Evolutionary conservation across 139 green algal genomes (phyloP), one percentile per base, ranked within the genome.

Genomic region (Haematococcus lacustris): DNA sequence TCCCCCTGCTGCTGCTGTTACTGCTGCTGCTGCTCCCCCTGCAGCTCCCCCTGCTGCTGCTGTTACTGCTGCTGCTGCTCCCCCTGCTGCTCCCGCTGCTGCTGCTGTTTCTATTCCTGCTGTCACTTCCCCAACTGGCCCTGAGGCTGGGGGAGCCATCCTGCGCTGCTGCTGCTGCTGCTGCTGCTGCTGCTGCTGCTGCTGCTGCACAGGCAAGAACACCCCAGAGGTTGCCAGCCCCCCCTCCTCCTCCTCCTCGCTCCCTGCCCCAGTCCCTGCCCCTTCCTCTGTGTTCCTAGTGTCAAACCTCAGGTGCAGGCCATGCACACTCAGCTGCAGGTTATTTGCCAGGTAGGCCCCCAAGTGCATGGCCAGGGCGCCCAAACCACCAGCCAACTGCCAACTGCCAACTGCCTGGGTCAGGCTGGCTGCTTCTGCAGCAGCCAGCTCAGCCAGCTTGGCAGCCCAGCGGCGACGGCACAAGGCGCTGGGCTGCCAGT

Each of bases 361-460:
- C 9, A 89, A 53, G 47, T 86, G 81, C 37, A 88, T 74, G 39
- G 91, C 7, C 21, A 92, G 66, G 0, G 74, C n/a, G n/a, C n/a
- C n/a, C n/a, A n/a, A n/a, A 62, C 68, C 51, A 77, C 76, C 34
- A 61, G 26, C 4, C 13, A 34, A 41, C 7, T 9, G 32, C 13
- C 6, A 35, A 43, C 26, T n/a, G 28, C 32, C 7, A 25, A 26
- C 6, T 32, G 35, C 63, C 68, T 51, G 57, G 34, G 80, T 79
- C 51, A 86, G 76, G 66, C 88, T 88, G 13, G 81, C 75, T 26
- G 91, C 80, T 83, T 94, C 87, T 25, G 85, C 80, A 17, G 86
- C 88, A n/a, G 89, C 88, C 37, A 93, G 77, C 76, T 88, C 75
- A 0, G 86, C 90, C 50, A 89, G 84, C 79, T 94, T 95, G 38